These are phyloP conservation scores for Daldinia concentrica DNA, from an alignment of 495 filamentous ascomycete species.

Conservation along the genomic window DNA sequence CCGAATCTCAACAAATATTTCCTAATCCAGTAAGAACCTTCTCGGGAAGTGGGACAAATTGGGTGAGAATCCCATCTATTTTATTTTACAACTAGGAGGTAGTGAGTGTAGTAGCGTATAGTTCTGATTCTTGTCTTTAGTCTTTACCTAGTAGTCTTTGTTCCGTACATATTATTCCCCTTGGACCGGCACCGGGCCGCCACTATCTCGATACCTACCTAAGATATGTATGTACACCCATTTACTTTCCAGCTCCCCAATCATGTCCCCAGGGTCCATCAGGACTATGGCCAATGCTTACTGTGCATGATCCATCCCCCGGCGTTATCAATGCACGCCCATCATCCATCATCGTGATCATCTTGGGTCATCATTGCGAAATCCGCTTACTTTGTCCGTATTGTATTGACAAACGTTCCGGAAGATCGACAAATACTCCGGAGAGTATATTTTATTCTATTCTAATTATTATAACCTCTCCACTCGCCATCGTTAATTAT, in stretches of 20 bases:
- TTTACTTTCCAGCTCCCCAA: constrained; percentile 1
- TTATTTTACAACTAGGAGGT: not conserved
- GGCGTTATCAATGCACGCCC: constrained; percentile 12
- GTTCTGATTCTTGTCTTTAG: not conserved
- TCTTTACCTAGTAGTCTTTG: too few species aligned
- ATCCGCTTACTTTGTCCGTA: constrained; percentile 27
- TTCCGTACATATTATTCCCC: constrained; percentile 17
- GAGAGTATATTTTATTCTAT: not conserved
- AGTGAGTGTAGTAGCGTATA: not conserved
- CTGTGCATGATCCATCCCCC: constrained; percentile 32
- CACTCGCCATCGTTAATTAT: not conserved
- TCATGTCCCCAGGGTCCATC: not conserved
- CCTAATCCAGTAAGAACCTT: constrained; percentile 27
- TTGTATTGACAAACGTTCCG: constrained; percentile 17
- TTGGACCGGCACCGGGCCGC: constrained; percentile 29
- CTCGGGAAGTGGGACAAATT: constrained; percentile 17
- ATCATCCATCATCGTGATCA: constrained; percentile 27
- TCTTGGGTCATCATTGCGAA: constrained; percentile 22
- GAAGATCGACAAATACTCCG: constrained; percentile 19
- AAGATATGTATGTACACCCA: constrained; percentile 5
- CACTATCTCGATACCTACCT: not conserved
- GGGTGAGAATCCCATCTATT: constrained; percentile 25
- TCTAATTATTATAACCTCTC: not conserved
- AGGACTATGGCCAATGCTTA: constrained; percentile 20
- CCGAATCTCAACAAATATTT: constrained; percentile 37